Evolutionary conservation across 805 yeast genomes (phyloP).

Genomic region (Yamadazyma nakazawae): DNA sequence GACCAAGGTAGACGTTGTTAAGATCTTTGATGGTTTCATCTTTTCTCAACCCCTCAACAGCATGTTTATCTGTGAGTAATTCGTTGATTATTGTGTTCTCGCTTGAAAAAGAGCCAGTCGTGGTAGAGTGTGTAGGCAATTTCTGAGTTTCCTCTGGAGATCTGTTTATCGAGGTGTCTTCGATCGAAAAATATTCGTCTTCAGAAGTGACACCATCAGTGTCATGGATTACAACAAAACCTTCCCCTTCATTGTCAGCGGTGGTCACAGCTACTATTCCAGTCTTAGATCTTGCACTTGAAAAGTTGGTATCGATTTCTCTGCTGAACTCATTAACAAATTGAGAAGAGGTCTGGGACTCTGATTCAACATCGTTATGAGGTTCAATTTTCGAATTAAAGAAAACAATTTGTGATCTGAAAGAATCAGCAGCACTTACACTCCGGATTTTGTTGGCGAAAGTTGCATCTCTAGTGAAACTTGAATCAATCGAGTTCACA

Average conservation of each 20-base stretch:
- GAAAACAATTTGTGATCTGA: slow-evolving; percentile 9
- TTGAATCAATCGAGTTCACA: slow-evolving; percentile 3
- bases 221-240: background rate
- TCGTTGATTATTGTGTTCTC: slow-evolving; percentile 16
- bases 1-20: slow-evolving; percentile 12
- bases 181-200: slow-evolving; percentile 33
- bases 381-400: slow-evolving; percentile 11
- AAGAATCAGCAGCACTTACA: slow-evolving; percentile 14
- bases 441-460: slow-evolving; percentile 12
- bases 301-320: slow-evolving; percentile 19
- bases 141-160: slow-evolving; percentile 1
- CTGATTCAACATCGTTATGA: slow-evolving; percentile 17
- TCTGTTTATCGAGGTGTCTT: slow-evolving; percentile 16
- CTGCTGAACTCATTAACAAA: slow-evolving; percentile 26
- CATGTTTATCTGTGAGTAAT: slow-evolving; percentile 5
- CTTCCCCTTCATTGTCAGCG: background rate
- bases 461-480: slow-evolving; percentile 6
- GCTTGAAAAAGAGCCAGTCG: slow-evolving; percentile 15
- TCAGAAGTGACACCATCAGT: slow-evolving; percentile 21
- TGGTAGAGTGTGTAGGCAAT: background rate
- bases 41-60: background rate
- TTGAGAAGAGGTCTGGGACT: slow-evolving; percentile 26
- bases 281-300: slow-evolving; percentile 3
- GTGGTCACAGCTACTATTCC: background rate
- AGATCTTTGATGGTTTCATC: slow-evolving; percentile 11